phyloP scores from a whole-genome alignment of 192 early-diverging fungal species.

The Coemansia sp. region DNA sequence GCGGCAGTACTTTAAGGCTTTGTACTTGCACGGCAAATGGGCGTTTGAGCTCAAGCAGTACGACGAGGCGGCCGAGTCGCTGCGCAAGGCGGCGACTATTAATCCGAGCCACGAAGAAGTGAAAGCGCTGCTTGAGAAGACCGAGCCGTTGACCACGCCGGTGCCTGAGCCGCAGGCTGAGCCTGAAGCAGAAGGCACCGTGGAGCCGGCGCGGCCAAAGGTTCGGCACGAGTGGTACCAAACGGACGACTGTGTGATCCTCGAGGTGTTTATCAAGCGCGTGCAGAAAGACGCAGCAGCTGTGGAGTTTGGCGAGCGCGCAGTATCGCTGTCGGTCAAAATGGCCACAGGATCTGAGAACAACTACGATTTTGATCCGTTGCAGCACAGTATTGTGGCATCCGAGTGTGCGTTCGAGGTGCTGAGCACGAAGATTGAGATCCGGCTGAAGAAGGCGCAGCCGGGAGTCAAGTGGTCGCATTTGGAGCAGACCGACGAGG shows the following conservation, averaged over 20 bases:
- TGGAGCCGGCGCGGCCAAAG: slow-evolving; percentile 14
- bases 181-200: not conserved
- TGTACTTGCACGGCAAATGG: slow-evolving; percentile 63
- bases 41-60: slow-evolving; percentile 60
- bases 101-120: slow-evolving; percentile 56
- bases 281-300: slow-evolving; percentile 68
- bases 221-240: slow-evolving; percentile 97
- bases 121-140: slow-evolving; percentile 34
- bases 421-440: slow-evolving; percentile 93
- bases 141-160: slow-evolving; percentile 47
- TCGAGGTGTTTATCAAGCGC: slow-evolving; percentile 91
- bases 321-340: slow-evolving; percentile 79
- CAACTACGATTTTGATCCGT: slow-evolving; percentile 88
- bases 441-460: slow-evolving; percentile 76
- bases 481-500: slow-evolving; percentile 59
- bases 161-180: slow-evolving; percentile 23
- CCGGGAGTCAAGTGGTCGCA: slow-evolving; percentile 84
- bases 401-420: slow-evolving; percentile 69
- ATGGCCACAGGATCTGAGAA: slow-evolving; percentile 83
- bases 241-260: slow-evolving; percentile 82
- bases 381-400: slow-evolving; percentile 77
- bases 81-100: slow-evolving; percentile 61
- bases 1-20: slow-evolving; percentile 65
- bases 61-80: slow-evolving; percentile 59
- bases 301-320: slow-evolving; percentile 62